Conservation (phyloP, 495 filamentous ascomycete genomes). For the Cercophora scortea region DNA sequence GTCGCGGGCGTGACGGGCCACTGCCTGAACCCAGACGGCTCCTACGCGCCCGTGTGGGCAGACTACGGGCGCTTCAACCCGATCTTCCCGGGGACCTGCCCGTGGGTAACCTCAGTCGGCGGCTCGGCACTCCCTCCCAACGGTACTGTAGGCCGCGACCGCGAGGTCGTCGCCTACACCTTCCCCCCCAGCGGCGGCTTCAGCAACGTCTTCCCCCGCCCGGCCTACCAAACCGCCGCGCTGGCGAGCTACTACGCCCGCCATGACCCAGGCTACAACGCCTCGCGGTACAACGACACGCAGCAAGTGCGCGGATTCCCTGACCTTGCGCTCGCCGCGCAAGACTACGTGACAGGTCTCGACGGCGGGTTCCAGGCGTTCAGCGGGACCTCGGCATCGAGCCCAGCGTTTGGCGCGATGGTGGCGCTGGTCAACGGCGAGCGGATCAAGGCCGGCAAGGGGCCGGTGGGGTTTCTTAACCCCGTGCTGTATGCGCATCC, state of each 20-base stretch:
- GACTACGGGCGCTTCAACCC: constrained; percentile 15
- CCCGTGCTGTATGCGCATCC: constrained; percentile 42
- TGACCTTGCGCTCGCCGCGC: constrained; percentile 5
- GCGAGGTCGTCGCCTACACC: constrained; percentile 24
- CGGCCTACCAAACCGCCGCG: constrained; percentile 27
- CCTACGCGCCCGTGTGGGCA: constrained; percentile 5
- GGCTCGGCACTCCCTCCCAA: constrained; percentile 26
- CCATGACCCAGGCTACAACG: constrained; percentile 2
- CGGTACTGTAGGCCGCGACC: constrained; percentile 20
- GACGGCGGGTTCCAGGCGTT: constrained; percentile 5
- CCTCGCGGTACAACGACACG: constrained; percentile 13
- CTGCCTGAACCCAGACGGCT: constrained; percentile 6
- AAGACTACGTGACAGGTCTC: constrained; percentile 3
- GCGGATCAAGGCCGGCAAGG: constrained; percentile 37
- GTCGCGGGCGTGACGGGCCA: constrained; percentile 22
- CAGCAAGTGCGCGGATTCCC: constrained; percentile 9
- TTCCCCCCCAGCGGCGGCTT: constrained; percentile 43
- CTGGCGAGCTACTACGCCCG: constrained; percentile 11
- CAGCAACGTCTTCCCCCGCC: constrained; percentile 32
- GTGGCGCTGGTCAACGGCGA: constrained; percentile 38
- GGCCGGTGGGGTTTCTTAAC: constrained; percentile 45
- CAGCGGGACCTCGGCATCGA: constrained; percentile 10
- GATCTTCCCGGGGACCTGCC: constrained; percentile 32
- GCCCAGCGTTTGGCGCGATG: constrained; percentile 4
- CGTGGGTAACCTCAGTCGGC: constrained; percentile 38